Conservation (phyloP, 2,329 filamentous ascomycete genomes). For the Peltaster fructicola region DNA sequence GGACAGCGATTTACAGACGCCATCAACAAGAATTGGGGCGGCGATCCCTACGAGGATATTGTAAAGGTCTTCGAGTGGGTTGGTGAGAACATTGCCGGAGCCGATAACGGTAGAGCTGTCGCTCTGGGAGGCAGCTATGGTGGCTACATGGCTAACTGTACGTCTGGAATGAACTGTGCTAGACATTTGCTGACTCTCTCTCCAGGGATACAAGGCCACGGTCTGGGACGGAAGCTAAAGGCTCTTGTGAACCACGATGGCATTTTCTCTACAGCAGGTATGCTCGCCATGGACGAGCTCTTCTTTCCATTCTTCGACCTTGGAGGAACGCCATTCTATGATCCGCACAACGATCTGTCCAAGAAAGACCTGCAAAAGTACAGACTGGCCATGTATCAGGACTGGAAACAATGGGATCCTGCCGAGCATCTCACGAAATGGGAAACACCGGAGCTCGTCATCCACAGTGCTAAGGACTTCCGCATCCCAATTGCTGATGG, state of each 20-base stretch:
- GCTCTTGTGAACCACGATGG: slow-evolving; percentile 70
- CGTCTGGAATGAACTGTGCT: slow-evolving; percentile 7
- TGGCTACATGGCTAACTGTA: slow-evolving; percentile 50
- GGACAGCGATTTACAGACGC: slow-evolving; percentile 34
- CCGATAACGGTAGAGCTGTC: slow-evolving; percentile 53
- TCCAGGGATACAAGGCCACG: slow-evolving; percentile 63
- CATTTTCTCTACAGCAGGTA: slow-evolving; percentile 13
- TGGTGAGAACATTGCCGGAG: slow-evolving; percentile 43
- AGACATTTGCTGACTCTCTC: slow-evolving; percentile 17
- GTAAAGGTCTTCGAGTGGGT: slow-evolving; percentile 63
- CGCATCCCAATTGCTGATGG: slow-evolving; percentile 73
- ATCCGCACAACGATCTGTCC: slow-evolving; percentile 11
- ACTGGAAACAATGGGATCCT: slow-evolving; percentile 43
- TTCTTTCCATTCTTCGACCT: slow-evolving; percentile 39
- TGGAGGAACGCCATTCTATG: slow-evolving; percentile 32
- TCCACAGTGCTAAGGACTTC: slow-evolving; percentile 85
- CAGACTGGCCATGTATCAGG: slow-evolving; percentile 1
- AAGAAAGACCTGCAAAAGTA: slow-evolving; percentile 1
- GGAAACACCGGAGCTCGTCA: slow-evolving; percentile 74
- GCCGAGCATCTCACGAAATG: slow-evolving; percentile 44
- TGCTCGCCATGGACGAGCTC: slow-evolving; percentile 30
- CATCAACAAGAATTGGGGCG: slow-evolving; percentile 70
- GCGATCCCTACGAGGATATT: slow-evolving; percentile 66
- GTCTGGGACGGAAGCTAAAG: slow-evolving; percentile 67
- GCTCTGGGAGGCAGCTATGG: slow-evolving; percentile 60